Percentiles rank a stretch among this genome's conserved stretches.
Conservation (phyloP, 306 rosid genomes). For the Quercus alba region DNA sequence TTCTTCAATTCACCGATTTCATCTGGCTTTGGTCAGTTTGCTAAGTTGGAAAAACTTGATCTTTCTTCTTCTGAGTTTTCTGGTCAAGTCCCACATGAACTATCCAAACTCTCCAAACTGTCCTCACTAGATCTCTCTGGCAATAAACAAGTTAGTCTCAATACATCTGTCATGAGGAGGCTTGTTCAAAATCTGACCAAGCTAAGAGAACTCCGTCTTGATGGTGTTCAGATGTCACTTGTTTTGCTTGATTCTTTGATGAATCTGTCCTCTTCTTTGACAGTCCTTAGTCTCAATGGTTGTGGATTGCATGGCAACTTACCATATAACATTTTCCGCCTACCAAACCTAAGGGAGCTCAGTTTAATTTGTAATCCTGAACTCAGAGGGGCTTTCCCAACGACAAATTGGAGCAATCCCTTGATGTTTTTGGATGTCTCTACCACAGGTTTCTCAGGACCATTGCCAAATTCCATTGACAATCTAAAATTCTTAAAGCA, state of each 20-base stretch:
- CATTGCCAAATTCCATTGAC: slow-evolving; percentile 2
- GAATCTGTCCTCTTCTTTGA: neutral
- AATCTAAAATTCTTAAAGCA: neutral
- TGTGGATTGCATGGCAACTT: neutral
- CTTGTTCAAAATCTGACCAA: neutral
- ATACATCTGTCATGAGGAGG: neutral
- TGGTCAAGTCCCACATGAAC: neutral
- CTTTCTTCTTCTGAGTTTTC: neutral
- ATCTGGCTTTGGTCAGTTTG: neutral
- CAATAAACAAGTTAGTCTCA: slow-evolving; percentile 12
- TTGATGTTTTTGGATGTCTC: neutral
- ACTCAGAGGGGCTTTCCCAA: slow-evolving; percentile 1
- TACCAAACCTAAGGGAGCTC: neutral
- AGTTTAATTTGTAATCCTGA: neutral
- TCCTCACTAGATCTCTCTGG: slow-evolving; percentile 29
- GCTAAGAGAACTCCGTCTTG: neutral
- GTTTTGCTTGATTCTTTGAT: neutral
- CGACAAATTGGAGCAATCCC: slow-evolving; percentile 2
- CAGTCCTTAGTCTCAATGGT: neutral
- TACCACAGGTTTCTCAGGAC: neutral
- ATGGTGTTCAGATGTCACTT: neutral
- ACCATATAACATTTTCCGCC: neutral
- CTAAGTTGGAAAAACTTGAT: neutral
- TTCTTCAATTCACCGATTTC: neutral
- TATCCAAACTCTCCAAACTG: neutral